phyloP scores from a whole-genome alignment of 2,329 filamentous ascomycete species.

The Fusarium marasasianum region DNA sequence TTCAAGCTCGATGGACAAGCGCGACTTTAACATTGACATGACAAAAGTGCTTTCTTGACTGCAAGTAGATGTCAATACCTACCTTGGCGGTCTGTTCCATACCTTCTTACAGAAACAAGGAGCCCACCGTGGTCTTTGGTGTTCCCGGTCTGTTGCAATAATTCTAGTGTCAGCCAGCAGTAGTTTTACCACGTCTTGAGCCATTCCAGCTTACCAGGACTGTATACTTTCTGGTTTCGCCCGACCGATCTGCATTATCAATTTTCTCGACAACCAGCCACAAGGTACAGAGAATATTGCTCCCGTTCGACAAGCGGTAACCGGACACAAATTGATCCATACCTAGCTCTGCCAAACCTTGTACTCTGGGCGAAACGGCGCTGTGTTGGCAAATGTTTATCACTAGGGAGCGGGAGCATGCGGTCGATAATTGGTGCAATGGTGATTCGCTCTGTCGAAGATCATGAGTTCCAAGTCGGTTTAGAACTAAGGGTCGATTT shows the following conservation, averaged over 20 bases:
- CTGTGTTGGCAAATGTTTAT: neutral
- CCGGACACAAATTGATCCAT: neutral
- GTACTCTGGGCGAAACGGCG: neutral
- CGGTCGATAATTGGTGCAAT: neutral
- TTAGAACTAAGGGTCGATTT: neutral
- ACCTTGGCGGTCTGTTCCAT: accelerated
- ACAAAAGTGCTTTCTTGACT: no score
- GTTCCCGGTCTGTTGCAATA: neutral
- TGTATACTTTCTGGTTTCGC: neutral
- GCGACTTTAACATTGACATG: no score
- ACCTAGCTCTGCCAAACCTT: neutral
- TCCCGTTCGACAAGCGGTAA: neutral
- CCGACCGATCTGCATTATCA: neutral
- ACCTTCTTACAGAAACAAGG: accelerated
- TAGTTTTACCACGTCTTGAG: accelerated
- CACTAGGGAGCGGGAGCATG: neutral
- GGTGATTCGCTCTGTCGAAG: neutral
- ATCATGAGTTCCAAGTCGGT: neutral
- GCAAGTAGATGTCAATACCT: no score
- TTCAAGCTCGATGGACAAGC: accelerated
- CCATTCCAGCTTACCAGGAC: neutral
- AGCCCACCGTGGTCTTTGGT: neutral
- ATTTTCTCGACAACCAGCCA: neutral
- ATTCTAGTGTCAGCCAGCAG: neutral
- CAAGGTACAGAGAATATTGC: neutral